Conservation (phyloP, 1,284 basidiomycete genomes). For the Malassezia psittaci region DNA sequence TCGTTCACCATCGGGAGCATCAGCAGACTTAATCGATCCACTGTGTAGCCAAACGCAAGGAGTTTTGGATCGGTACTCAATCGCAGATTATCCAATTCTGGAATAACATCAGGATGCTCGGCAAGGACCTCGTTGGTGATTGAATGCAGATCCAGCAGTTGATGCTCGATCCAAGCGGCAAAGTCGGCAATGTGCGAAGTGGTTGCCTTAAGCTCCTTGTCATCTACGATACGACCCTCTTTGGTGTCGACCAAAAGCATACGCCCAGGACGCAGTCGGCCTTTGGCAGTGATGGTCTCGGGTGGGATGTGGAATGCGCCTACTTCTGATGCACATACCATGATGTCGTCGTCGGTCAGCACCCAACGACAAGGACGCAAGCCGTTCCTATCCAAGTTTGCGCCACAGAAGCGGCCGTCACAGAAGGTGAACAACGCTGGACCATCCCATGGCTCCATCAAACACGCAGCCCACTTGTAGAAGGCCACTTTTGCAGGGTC, state of each 20-base stretch:
- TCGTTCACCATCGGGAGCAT: conserved; percentile 44
- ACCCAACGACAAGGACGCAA: conserved; percentile 45
- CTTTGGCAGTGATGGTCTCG: conserved; percentile 37
- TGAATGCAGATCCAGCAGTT: conserved; percentile 34
- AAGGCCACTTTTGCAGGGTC: conserved; percentile 45
- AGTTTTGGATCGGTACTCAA: conserved; percentile 42
- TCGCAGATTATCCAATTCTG: conserved; percentile 28
- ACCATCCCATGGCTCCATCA: conserved; percentile 47
- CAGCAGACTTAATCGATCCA: conserved; percentile 40
- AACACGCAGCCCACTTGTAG: conserved; percentile 44
- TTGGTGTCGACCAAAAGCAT: conserved; percentile 47
- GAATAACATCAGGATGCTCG: conserved; percentile 23
- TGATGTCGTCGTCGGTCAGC: conserved; percentile 45
- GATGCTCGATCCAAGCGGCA: conserved; percentile 45
- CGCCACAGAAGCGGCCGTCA: conserved; percentile 47
- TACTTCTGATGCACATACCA: conserved; percentile 46
- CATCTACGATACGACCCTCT: conserved; percentile 44
- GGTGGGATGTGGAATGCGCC: conserved; percentile 42
- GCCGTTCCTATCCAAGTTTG: conserved; percentile 46
- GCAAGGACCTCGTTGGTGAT: conserved; percentile 33
- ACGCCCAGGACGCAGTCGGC: conserved; percentile 43
- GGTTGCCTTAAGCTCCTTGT: conserved; percentile 42
- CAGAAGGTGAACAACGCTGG: conserved; percentile 46
- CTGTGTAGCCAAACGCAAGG: conserved; percentile 42
- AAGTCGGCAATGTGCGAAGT: conserved; percentile 44